Conservation (phyloP, 345 rosid genomes). For the Populus tremula region DNA sequence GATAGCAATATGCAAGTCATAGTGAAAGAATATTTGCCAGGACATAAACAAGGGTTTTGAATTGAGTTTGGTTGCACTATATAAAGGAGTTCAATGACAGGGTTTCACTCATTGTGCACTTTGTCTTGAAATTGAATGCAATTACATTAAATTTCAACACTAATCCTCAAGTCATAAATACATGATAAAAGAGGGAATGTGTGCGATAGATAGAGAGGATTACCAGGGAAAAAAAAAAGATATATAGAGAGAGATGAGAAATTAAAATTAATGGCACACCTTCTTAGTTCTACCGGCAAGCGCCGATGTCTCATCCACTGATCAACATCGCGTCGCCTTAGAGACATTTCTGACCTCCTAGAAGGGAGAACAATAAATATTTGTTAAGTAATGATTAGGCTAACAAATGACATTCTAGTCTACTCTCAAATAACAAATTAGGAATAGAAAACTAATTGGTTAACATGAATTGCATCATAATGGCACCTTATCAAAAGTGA, state of each 20-base stretch:
- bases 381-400: background rate
- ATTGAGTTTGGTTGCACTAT: background rate
- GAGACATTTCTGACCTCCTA: conserved; percentile 80
- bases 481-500: background rate
- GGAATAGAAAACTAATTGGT: background rate
- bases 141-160: conserved; percentile 2
- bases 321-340: conserved; percentile 87
- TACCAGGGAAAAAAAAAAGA: background rate
- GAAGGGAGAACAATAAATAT: conserved; percentile 4
- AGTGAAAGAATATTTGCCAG: background rate
- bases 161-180: background rate
- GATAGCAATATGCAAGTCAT: background rate
- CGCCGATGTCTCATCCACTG: conserved; percentile 94
- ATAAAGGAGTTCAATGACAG: background rate
- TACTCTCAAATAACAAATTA: background rate
- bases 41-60: background rate
- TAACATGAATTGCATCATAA: background rate
- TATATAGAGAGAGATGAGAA: background rate
- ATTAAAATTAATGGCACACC: conserved; percentile 26
- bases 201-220: background rate
- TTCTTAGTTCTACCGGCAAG: conserved; percentile 61
- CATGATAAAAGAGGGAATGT: background rate
- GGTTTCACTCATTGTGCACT: background rate
- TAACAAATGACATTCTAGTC: background rate
- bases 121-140: background rate